These are phyloP conservation scores for Ophiostoma novo-ulmi DNA, from an alignment of 2,329 filamentous ascomycete species.

Conservation along the genomic window DNA sequence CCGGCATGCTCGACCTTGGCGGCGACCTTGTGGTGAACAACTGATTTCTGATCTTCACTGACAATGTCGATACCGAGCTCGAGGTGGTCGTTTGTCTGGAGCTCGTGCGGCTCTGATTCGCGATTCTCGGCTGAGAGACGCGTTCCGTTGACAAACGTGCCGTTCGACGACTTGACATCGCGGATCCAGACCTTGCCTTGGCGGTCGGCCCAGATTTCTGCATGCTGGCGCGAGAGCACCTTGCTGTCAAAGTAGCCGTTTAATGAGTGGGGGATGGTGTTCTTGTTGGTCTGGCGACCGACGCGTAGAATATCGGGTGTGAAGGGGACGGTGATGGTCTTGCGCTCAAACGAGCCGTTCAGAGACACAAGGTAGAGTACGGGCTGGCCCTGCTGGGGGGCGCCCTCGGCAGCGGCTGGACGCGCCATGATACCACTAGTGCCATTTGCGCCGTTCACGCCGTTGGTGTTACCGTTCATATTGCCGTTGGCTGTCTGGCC, in stretches of 20 bases:
- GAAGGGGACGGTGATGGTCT: slow-evolving; percentile 90
- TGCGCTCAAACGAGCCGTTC: slow-evolving; percentile 94
- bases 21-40: slow-evolving; percentile 97
- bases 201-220: slow-evolving; percentile 83
- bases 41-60: slow-evolving; percentile 95
- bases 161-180: slow-evolving; percentile 97
- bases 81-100: slow-evolving; percentile 84
- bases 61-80: slow-evolving; percentile 98
- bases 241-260: slow-evolving; percentile 99
- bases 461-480: not conserved
- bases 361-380: slow-evolving; percentile 82
- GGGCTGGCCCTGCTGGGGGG: slow-evolving; percentile 56
- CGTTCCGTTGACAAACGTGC: slow-evolving; percentile 92
- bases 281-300: slow-evolving; percentile 93
- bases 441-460: slow-evolving; percentile 33
- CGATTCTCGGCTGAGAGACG: slow-evolving; percentile 89
- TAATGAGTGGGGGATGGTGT: slow-evolving; percentile 80
- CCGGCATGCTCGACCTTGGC: slow-evolving; percentile 95
- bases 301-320: slow-evolving; percentile 92
- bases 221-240: slow-evolving; percentile 90
- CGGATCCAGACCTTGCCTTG: slow-evolving; percentile 92
- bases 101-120: slow-evolving; percentile 90
- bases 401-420: slow-evolving; percentile 57
- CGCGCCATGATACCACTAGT: slow-evolving; percentile 52
- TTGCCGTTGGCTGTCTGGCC: slow-evolving; percentile 33